Evolutionary conservation across 257 asterid genomes (phyloP).

Genomic region (Cinchona pubescens): DNA sequence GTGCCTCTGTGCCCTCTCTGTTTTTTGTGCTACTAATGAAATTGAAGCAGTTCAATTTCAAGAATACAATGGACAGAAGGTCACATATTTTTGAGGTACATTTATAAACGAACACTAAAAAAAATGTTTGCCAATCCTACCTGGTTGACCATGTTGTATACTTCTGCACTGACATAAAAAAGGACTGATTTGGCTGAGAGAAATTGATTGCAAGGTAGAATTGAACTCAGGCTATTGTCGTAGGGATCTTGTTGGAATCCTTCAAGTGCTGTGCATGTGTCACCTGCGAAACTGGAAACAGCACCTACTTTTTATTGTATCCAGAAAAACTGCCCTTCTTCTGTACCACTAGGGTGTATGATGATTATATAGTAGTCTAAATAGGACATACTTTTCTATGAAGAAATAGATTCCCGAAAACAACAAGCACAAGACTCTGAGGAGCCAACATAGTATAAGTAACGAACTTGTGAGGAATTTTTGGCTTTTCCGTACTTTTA

Average conservation of each 20-base stretch:
- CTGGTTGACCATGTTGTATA: conserved; percentile 53
- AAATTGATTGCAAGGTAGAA: conserved; percentile 74
- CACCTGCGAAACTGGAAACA: conserved; percentile 64
- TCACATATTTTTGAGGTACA: no score
- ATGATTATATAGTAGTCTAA: neutral
- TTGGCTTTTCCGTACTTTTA: neutral
- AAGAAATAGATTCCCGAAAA: conserved; percentile 63
- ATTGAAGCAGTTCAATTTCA: neutral
- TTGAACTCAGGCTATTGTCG: conserved; percentile 77
- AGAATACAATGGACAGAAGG: neutral
- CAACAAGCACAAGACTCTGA: conserved; percentile 59
- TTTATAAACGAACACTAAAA: neutral
- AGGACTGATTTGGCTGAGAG: conserved; percentile 54
- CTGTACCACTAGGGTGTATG: neutral
- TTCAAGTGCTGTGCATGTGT: conserved; percentile 71
- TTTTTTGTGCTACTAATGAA: neutral
- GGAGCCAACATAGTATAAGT: conserved; percentile 55
- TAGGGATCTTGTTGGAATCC: conserved; percentile 67
- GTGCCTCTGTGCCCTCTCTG: neutral
- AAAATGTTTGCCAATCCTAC: conserved; percentile 25
- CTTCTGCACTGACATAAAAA: conserved; percentile 46
- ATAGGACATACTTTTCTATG: conserved; percentile 47
- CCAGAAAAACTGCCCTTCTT: neutral
- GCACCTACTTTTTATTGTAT: neutral
- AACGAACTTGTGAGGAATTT: conserved; percentile 12